Evolutionary conservation across 179 eudicot species (phyloP).

Genomic region (Heliamphora pulchella): DNA sequence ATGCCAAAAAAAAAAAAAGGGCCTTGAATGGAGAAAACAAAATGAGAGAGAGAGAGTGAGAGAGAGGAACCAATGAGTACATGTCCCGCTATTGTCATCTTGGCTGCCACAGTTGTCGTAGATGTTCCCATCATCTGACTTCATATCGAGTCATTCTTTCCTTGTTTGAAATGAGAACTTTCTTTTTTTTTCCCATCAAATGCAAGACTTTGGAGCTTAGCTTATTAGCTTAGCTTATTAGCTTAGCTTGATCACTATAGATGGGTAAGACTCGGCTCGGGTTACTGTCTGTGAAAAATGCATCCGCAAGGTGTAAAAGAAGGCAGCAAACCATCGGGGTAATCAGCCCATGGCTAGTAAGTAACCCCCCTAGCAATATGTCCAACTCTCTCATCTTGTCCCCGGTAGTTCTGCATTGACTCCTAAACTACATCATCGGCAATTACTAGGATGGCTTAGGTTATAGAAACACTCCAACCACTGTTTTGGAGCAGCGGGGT

Average conservation of each 20-base stretch:
- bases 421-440: neutral
- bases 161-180: neutral
- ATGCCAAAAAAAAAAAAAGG: too few species aligned
- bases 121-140: neutral
- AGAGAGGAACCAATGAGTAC: too few species aligned
- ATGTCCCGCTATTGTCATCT: neutral
- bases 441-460: neutral
- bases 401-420: slow-evolving; percentile 1
- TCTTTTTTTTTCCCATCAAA: neutral
- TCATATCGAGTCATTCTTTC: neutral
- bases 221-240: too few species aligned
- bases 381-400: neutral
- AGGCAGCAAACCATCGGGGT: neutral
- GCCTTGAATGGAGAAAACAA: too few species aligned
- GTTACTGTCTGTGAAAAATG: neutral
- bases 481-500: slow-evolving; percentile 51
- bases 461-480: slow-evolving; percentile 37
- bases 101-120: neutral
- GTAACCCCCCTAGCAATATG: neutral
- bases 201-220: neutral
- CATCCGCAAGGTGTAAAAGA: neutral
- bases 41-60: too few species aligned
- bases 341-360: neutral
- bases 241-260: too few species aligned
- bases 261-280: neutral